Percentiles rank a stretch among this genome's conserved stretches.
Evolutionary conservation across 2,329 filamentous ascomycete species (phyloP).

Genomic region (Ceratocystis destructans): DNA sequence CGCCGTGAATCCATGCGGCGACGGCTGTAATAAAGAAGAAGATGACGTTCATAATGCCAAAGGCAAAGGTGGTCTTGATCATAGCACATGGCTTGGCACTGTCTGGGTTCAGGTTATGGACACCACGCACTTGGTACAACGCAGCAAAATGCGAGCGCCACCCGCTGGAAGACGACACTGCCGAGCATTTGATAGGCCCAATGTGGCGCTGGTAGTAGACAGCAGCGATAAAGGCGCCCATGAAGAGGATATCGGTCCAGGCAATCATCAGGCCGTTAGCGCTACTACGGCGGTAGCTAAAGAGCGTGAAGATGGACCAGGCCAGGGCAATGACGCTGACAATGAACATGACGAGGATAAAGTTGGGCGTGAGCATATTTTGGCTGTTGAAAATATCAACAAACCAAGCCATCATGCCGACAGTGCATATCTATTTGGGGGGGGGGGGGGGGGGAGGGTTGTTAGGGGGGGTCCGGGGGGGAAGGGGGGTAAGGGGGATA

Average conservation of each 20-base stretch:
- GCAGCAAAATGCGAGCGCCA: conserved; percentile 49
- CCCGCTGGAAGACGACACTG: conserved; percentile 34
- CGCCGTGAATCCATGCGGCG: conserved; percentile 49
- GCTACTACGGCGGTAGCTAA: conserved; percentile 50
- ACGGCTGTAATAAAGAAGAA: conserved; percentile 68
- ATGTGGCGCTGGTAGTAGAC: conserved; percentile 48
- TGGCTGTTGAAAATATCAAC: conserved; percentile 43
- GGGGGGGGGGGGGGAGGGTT: conserved; percentile 3
- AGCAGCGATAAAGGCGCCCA: conserved; percentile 50
- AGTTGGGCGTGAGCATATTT: conserved; percentile 47
- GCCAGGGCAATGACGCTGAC: conserved; percentile 48
- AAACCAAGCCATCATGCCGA: conserved; percentile 56
- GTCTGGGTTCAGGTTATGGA: conserved; percentile 37
- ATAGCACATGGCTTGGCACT: conserved; percentile 72
- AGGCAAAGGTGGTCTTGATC: conserved; percentile 80
- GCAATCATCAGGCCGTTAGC: conserved; percentile 48
- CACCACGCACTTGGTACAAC: conserved; percentile 41
- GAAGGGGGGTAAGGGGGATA: not conserved
- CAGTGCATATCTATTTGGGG: conserved; percentile 40
- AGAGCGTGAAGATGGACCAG: conserved; percentile 52
- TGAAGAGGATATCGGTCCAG: conserved; percentile 46
- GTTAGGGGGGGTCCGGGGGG: conserved; percentile 13
- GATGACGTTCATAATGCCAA: conserved; percentile 76
- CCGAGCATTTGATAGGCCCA: conserved; percentile 51
- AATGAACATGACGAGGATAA: conserved; percentile 55